These are phyloP conservation scores for Cruciata laevipes DNA, from an alignment of 257 asterid species.

Conservation along the genomic window DNA sequence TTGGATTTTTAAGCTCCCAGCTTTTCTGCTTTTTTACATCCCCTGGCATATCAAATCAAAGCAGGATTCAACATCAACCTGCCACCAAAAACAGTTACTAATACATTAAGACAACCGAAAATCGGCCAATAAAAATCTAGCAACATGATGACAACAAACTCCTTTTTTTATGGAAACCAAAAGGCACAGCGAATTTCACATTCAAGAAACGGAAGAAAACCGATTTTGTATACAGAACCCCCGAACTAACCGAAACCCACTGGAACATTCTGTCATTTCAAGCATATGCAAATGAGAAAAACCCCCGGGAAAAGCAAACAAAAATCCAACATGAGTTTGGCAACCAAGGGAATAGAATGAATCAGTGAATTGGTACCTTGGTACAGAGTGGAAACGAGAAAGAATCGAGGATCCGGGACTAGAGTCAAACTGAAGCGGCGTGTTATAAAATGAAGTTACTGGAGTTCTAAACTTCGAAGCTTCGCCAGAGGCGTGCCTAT, in stretches of 20 bases:
- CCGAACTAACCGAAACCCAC: not conserved
- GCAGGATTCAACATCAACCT: conserved; percentile 11
- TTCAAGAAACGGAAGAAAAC: not conserved
- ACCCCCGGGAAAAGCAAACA: not conserved
- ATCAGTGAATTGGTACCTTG: conserved; percentile 23
- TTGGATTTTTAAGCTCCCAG: conserved; percentile 12
- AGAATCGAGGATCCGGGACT: conserved; percentile 34
- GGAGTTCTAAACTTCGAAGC: not conserved
- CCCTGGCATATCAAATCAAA: conserved; percentile 43
- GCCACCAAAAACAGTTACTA: not conserved
- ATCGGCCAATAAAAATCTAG: not conserved
- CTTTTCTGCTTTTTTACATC: conserved; percentile 29
- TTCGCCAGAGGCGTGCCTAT: not conserved
- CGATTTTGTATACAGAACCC: not conserved
- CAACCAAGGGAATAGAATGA: not conserved
- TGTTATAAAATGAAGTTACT: not conserved
- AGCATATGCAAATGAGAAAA: not conserved
- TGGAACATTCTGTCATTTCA: not conserved
- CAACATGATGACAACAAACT: not conserved
- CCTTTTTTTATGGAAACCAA: not conserved
- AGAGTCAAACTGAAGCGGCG: not conserved
- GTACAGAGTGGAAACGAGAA: conserved; percentile 3
- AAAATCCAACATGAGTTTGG: not conserved
- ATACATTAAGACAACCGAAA: not conserved
- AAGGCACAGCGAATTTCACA: not conserved